These are phyloP conservation scores for Musa balbisiana DNA, from an alignment of 202 grass and related monocot species.

Conservation along the genomic window DNA sequence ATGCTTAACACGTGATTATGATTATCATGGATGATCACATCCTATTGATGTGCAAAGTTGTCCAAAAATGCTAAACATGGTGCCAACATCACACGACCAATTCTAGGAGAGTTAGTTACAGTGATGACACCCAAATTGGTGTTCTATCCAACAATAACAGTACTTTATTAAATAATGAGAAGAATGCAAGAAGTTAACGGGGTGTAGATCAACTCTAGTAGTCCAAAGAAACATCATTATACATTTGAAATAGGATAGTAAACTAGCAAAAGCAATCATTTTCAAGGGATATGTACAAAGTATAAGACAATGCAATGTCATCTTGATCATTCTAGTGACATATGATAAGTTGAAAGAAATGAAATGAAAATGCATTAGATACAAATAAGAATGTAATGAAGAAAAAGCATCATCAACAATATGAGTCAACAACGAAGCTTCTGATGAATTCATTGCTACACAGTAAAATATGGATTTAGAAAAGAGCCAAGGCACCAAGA, in stretches of 20 bases:
- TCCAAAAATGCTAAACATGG: too few relatives aligned
- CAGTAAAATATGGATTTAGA: conserved; percentile 7
- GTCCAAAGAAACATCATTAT: neutral
- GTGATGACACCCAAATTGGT: too few relatives aligned
- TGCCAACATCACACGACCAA: too few relatives aligned
- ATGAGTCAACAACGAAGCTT: conserved; percentile 2
- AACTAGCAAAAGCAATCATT: neutral
- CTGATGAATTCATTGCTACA: conserved; percentile 14
- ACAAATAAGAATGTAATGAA: neutral
- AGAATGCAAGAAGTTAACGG: too few relatives aligned
- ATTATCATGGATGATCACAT: too few relatives aligned
- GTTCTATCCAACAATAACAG: too few relatives aligned
- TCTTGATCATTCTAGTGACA: neutral
- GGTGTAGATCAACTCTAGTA: neutral
- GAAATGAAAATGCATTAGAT: neutral
- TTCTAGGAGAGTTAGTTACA: too few relatives aligned
- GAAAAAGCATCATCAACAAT: neutral
- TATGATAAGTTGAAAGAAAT: neutral
- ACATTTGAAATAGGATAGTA: neutral
- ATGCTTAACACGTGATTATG: too few relatives aligned
- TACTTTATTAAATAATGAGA: too few relatives aligned
- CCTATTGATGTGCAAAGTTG: too few relatives aligned
- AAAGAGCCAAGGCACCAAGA: conserved; percentile 1
- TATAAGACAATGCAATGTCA: neutral
- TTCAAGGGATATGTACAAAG: neutral